Conservation (phyloP, 2,329 filamentous ascomycete species). For the Clarireedia paspali region DNA sequence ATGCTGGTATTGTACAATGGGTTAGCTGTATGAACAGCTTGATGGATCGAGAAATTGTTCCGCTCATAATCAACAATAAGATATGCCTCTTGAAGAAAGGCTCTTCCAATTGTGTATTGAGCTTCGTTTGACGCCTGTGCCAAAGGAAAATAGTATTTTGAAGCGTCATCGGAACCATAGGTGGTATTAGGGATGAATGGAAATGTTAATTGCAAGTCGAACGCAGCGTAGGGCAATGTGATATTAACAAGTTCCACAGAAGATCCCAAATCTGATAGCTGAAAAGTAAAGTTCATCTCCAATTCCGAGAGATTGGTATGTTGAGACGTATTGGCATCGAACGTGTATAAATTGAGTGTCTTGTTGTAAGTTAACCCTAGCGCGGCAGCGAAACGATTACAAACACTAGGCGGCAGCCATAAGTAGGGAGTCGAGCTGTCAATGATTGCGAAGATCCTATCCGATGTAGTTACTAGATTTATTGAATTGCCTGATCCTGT, state of each 20-base stretch:
- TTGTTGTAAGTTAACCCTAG: slow-evolving; percentile 60
- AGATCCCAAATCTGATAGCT: slow-evolving; percentile 42
- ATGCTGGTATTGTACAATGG: slow-evolving; percentile 21
- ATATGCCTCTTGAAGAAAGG: slow-evolving; percentile 31
- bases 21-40: slow-evolving; percentile 24
- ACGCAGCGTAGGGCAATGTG: slow-evolving; percentile 28
- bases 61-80: slow-evolving; percentile 30
- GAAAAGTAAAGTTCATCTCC: slow-evolving; percentile 48
- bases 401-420: slow-evolving; percentile 53
- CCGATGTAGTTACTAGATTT: slow-evolving; percentile 16
- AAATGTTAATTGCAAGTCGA: slow-evolving; percentile 26
- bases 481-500: slow-evolving; percentile 36
- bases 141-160: slow-evolving; percentile 33
- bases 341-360: slow-evolving; percentile 55
- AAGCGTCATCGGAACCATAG: slow-evolving; percentile 33
- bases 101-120: slow-evolving; percentile 29
- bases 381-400: slow-evolving; percentile 54
- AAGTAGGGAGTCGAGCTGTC: slow-evolving; percentile 59
- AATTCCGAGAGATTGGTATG: slow-evolving; percentile 35
- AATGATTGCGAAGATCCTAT: slow-evolving; percentile 33
- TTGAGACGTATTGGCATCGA: slow-evolving; percentile 49
- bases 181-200: slow-evolving; percentile 35
- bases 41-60: slow-evolving; percentile 27
- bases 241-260: slow-evolving; percentile 32
- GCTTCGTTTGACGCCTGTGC: slow-evolving; percentile 21